Evolutionary conservation across 1,139 yeast genomes (phyloP).

Genomic region (Saccharomyces uvarum): DNA sequence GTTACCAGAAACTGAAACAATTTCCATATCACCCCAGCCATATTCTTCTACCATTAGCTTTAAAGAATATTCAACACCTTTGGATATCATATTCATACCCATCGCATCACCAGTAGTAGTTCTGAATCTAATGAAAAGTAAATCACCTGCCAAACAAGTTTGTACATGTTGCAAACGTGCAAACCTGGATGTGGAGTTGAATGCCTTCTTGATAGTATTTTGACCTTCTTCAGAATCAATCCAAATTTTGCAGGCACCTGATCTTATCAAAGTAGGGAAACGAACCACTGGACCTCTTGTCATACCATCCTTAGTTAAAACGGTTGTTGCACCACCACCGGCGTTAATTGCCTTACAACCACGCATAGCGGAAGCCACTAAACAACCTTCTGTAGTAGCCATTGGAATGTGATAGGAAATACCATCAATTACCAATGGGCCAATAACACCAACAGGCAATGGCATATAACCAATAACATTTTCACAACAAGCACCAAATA

Average conservation of each 20-base stretch:
- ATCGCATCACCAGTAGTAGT: constrained; percentile 99
- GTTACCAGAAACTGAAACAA: constrained; percentile 91
- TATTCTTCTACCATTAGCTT: constrained; percentile 78
- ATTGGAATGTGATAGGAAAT: constrained; percentile 84
- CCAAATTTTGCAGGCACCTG: constrained; percentile 95
- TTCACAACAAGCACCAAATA: constrained; percentile 97
- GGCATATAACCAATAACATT: constrained; percentile 96
- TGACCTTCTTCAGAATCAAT: constrained; percentile 94
- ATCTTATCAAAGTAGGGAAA: constrained; percentile 71
- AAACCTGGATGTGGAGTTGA: constrained; percentile 93
- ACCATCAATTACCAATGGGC: constrained; percentile 87
- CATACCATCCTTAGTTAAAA: constrained; percentile 94
- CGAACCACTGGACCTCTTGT: constrained; percentile 97
- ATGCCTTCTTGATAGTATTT: constrained; percentile 71
- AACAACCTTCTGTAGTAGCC: constrained; percentile 99
- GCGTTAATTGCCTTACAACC: constrained; percentile 97
- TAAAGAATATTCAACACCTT: constrained; percentile 87
- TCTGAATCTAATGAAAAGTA: constrained; percentile 80
- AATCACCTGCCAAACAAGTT: constrained; percentile 93
- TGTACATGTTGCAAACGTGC: constrained; percentile 87
- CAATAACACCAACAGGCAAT: constrained; percentile 94
- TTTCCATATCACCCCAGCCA: constrained; percentile 90
- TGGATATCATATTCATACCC: constrained; percentile 99
- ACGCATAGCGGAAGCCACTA: constrained; percentile 96
- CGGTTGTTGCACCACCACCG: constrained; percentile 93